Base-by-base conservation (phyloP, 306 rosid genomes). In the Oxytropis ochrocephala region DNA sequence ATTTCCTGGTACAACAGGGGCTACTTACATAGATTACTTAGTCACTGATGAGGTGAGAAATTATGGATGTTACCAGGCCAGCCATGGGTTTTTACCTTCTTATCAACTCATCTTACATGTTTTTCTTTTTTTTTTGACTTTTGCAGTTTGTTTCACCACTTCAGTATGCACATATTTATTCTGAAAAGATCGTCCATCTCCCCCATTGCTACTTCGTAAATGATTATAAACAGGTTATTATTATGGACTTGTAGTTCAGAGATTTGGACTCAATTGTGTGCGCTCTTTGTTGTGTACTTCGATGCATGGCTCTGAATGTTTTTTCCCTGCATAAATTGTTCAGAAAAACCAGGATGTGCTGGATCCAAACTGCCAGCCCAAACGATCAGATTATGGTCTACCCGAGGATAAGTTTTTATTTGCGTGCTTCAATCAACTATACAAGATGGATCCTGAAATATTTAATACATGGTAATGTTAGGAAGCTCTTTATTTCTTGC, bases 361-460 rank as follows among this genome's bases (percentile, higher is more conserved):
- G 58, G 95, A 89, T 59, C 96, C 88, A 10, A 87, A 82, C 64
- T 89, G 87, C 78, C 83, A 70, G 73, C 97, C 85, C 76, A 95
- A 83, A 73, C 94, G 97, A 51, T 90, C 91, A 13, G 91, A 90
- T 72, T 93, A 90, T 78, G 91, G 91, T 36, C 90, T 93, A 29
- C 98, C 98, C 4, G 96, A 90, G 75, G 90, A 87, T 60, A 93
- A 90, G 76, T 93, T 93, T 74, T 81, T 93, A 72, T 93, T 93
- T 79, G 99, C 97, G 49, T 87, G 97, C 85, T 95, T 95, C 85
- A 95, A 91, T 75, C 99, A 95, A 78, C 80, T 95, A 48, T 95
- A 95, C 89, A 95, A 95, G 82, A 95, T 95, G 99, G 99, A 95
- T 84, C 99, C 99, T 44, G 99, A 95, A 72, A 91, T 95, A 70